These are phyloP conservation scores for Vitis hybrid DNA, from an alignment of 177 flowering plant species.

Conservation along the genomic window DNA sequence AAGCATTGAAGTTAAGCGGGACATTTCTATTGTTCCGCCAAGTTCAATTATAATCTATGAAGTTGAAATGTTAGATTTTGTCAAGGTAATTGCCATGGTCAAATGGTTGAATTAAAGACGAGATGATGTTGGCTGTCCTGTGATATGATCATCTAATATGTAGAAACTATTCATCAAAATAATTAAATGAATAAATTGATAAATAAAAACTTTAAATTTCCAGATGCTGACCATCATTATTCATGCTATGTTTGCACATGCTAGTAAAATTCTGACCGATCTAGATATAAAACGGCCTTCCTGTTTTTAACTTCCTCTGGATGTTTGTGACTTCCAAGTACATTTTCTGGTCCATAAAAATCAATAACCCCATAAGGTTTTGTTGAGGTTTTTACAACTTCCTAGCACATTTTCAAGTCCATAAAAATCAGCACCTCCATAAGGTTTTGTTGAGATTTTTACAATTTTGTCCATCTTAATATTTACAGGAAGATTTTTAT, in stretches of 20 bases:
- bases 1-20: constrained; percentile 40
- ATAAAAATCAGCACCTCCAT: too few relatives aligned
- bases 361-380: too few relatives aligned
- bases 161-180: background rate
- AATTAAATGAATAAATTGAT: background rate
- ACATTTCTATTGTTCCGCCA: constrained; percentile 54
- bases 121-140: background rate
- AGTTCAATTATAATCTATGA: constrained; percentile 52
- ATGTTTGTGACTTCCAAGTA: too few relatives aligned
- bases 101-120: constrained; percentile 1
- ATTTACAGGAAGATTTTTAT: too few relatives aligned
- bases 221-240: background rate
- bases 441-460: too few relatives aligned
- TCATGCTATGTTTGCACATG: background rate
- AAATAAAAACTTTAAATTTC: background rate
- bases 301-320: background rate
- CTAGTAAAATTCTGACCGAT: background rate
- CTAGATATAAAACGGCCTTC: background rate
- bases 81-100: constrained; percentile 42
- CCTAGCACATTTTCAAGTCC: too few relatives aligned
- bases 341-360: too few relatives aligned
- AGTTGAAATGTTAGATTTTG: constrained; percentile 64
- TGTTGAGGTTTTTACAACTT: too few relatives aligned
- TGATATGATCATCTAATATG: background rate
- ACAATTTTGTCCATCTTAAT: too few relatives aligned